phyloP scores from a whole-genome alignment of 2,329 filamentous ascomycete species.

The Colletotrichum tanaceti region DNA sequence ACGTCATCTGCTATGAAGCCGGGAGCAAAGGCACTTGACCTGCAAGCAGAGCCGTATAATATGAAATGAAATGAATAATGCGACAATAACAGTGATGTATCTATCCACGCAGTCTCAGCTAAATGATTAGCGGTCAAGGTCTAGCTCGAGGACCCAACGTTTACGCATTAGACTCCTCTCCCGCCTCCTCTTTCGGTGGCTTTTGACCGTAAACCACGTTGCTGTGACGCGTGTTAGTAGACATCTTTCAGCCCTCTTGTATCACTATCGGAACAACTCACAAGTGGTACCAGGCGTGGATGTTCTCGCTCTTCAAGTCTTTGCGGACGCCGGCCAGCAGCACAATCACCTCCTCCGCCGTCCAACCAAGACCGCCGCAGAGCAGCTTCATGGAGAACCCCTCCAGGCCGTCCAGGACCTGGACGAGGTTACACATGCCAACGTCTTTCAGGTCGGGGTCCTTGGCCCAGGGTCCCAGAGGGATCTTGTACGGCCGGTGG shows the following conservation, averaged over 20 bases:
- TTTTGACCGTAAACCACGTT: conserved; percentile 40
- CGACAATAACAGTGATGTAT: no score
- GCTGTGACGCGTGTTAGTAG: background rate
- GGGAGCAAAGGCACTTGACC: no score
- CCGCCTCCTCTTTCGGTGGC: background rate
- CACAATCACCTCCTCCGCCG: conserved; percentile 44
- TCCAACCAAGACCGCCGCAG: conserved; percentile 48
- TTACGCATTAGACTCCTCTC: background rate
- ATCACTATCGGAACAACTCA: conserved; percentile 19
- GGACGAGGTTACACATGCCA: conserved; percentile 33
- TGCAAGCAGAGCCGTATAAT: no score
- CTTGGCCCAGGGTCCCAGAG: conserved; percentile 65
- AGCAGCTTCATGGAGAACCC: conserved; percentile 45
- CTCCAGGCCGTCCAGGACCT: conserved; percentile 43
- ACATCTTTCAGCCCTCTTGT: background rate
- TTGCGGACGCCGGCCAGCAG: conserved; percentile 46
- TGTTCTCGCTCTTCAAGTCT: conserved; percentile 45
- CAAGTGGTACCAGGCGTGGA: conserved; percentile 45
- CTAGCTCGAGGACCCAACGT: no score
- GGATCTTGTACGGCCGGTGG: no score
- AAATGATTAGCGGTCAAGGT: no score
- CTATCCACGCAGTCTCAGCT: no score
- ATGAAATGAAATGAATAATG: no score
- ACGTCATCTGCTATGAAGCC: no score
- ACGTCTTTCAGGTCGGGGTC: conserved; percentile 59